Base-by-base conservation (phyloP, 345 rosid species). In the Populus pruinosa region DNA sequence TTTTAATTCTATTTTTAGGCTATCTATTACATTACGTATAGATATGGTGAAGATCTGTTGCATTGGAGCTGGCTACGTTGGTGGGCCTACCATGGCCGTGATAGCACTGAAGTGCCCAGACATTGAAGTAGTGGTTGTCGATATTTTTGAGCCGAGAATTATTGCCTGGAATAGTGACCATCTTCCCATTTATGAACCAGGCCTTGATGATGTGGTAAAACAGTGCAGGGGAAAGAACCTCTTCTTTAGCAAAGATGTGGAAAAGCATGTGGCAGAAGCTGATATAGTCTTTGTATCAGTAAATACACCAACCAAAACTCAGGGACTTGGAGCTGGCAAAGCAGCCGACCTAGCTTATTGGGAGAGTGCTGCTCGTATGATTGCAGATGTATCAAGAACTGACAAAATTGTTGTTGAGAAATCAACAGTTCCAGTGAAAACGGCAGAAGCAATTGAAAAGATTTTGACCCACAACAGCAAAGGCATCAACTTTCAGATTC, bases 61-160 rank as follows among this genome's bases (percentile, higher is more conserved):
- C 77, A 78, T 82, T 68, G 84, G 84, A 36, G 84, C 84, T 20
- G 84, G 84, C 21, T 81, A 81, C 39, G 84, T 81, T 17, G 84
- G 84, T 2, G 84, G 84, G 49, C 84, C 84, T 20, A 81, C 83
- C 71, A 81, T 81, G 83, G 83, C 83, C 25, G 83, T 81, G 77
- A 81, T 81, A 67, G 83, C 83, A 33, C 70, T 76, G 50, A 81
- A 81, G 77, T 81, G 83, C 74, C 83, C 83, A 6, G 50, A 76
- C 39, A 77, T 81, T 33, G 74, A 81, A 72, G 83, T 81, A 7
- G 83, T 38, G 44, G 83, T 81, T 5, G 83, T 81, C 11, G 83
- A 81, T 77, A 81, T 81, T 50, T 81, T 80, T 36, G 77, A 67
- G 43, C 70, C 80, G 2, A 61, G 80, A 17, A 81, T 81, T 77